A percentile compares a stretch with the other conserved stretches of the same genome.
phyloP scores from a whole-genome alignment of 768 basidiomycete genomes.

The Suillus placidus region DNA sequence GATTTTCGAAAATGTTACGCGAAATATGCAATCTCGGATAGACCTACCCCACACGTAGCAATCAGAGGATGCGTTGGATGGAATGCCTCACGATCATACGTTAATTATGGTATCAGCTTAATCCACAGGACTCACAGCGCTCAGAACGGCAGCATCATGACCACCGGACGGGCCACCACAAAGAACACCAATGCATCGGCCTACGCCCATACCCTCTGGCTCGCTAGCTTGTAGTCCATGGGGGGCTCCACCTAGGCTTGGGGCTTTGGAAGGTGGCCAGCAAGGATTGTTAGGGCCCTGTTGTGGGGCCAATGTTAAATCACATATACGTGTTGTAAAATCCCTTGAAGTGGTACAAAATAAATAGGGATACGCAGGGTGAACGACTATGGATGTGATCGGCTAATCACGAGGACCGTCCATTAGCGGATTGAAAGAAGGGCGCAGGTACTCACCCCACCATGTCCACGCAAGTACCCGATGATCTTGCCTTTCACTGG shows the following conservation, averaged over 20 bases:
- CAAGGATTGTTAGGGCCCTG: slow-evolving; percentile 50
- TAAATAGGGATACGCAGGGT: slow-evolving; percentile 58
- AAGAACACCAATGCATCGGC: slow-evolving; percentile 64
- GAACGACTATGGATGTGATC: slow-evolving; percentile 71
- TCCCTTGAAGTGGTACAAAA: slow-evolving; percentile 77
- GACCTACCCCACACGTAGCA: slow-evolving; percentile 75
- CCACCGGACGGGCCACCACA: slow-evolving; percentile 75
- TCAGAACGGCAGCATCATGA: slow-evolving; percentile 68
- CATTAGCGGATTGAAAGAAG: slow-evolving; percentile 7
- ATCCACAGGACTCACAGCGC: slow-evolving; percentile 48
- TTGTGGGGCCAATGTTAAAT: slow-evolving; percentile 46
- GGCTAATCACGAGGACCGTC: slow-evolving; percentile 38
- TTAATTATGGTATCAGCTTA: slow-evolving; percentile 8
- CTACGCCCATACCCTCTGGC: slow-evolving; percentile 58
- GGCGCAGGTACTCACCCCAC: slow-evolving; percentile 53
- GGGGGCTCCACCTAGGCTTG: slow-evolving; percentile 65
- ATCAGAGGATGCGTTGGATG: slow-evolving; percentile 65
- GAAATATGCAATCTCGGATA: background rate
- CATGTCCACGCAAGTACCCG: slow-evolving; percentile 67
- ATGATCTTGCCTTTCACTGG: slow-evolving; percentile 41
- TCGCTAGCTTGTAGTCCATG: slow-evolving; percentile 67
- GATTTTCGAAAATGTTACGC: background rate
- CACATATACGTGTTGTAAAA: slow-evolving; percentile 69
- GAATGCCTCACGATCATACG: slow-evolving; percentile 53
- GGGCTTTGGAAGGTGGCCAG: slow-evolving; percentile 54